Conservation (phyloP, 768 basidiomycete genomes). For the Russula compacta region DNA sequence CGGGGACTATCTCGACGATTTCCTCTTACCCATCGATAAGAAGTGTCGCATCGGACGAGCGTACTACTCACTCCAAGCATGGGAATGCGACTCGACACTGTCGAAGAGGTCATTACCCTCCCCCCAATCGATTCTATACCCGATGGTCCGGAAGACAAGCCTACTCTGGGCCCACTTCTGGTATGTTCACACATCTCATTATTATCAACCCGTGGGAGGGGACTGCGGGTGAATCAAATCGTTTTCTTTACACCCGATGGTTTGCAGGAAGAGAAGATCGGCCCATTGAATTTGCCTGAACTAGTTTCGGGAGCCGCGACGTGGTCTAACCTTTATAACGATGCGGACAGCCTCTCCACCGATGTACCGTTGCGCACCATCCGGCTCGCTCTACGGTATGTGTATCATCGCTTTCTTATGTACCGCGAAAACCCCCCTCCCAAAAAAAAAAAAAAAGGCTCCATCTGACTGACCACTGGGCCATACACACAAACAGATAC, state of each 20-base stretch:
- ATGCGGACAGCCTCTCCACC: conserved; percentile 46
- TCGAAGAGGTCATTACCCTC: conserved; percentile 33
- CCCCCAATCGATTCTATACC: conserved; percentile 34
- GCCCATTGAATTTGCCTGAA: conserved; percentile 31
- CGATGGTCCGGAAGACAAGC: conserved; percentile 35
- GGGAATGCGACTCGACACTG: conserved; percentile 35
- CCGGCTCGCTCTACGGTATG: conserved; percentile 65
- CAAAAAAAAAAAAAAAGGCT: not conserved
- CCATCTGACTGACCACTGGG: too few relatives aligned
- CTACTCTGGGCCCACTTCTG: conserved; percentile 27
- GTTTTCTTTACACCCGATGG: too few relatives aligned
- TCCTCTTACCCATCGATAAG: not conserved
- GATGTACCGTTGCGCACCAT: conserved; percentile 54
- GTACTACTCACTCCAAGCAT: too few relatives aligned
- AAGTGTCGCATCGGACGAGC: too few relatives aligned
- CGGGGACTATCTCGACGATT: too few relatives aligned
- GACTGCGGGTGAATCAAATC: too few relatives aligned
- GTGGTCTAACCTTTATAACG: conserved; percentile 60
- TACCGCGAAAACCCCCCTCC: too few relatives aligned
- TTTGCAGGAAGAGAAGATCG: conserved; percentile 28
- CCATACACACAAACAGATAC: conserved; percentile 41
- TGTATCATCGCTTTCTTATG: too few relatives aligned
- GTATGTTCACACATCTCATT: conserved; percentile 23
- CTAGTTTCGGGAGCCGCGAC: conserved; percentile 67
- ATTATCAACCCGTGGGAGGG: not conserved